Conservation (phyloP, 2,329 filamentous ascomycete species). For the Trichoderma pleuroti region DNA sequence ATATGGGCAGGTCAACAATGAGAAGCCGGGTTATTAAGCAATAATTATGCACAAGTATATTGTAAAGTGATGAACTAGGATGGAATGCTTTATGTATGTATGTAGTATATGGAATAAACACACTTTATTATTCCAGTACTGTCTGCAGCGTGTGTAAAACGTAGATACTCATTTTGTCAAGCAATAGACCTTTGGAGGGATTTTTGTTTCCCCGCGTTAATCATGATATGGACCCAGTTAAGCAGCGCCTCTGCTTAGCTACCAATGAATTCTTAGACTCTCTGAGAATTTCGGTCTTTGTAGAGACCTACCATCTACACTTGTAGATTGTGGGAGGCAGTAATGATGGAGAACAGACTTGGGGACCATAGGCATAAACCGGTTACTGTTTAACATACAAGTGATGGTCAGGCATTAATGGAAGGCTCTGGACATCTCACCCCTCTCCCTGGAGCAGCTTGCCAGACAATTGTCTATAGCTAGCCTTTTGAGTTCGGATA, state of each 20-base stretch:
- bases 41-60: neutral
- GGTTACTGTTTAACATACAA: neutral
- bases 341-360: neutral
- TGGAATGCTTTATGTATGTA: neutral
- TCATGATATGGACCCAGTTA: neutral
- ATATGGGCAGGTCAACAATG: neutral
- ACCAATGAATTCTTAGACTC: neutral
- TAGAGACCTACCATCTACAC: neutral
- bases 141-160: neutral
- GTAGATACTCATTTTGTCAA: neutral
- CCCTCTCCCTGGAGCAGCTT: neutral
- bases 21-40: neutral
- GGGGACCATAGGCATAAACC: neutral
- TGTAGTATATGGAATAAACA: neutral
- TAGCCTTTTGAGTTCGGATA: neutral
- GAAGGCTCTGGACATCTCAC: neutral
- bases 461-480: neutral
- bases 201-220: neutral
- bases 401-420: neutral
- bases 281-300: neutral
- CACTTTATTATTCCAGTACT: too few species aligned
- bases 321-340: neutral
- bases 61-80: neutral
- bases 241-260: neutral
- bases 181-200: neutral